Evolutionary conservation across 257 asterid genomes (phyloP).

Genomic region (Plantago major): DNA sequence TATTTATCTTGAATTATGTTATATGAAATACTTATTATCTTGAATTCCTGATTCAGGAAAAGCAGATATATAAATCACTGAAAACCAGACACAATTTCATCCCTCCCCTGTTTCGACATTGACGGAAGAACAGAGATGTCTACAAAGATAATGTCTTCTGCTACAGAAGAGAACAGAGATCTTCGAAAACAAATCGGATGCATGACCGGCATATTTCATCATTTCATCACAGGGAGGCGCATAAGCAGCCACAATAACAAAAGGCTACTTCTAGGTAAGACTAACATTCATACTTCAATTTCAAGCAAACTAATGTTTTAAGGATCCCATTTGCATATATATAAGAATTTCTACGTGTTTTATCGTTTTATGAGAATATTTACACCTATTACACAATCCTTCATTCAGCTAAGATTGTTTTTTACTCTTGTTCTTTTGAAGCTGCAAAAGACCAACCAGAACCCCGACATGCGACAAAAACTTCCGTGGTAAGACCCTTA

Average conservation of each 20-base stretch:
- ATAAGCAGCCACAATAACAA: constrained; percentile 43
- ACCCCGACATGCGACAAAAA: constrained; percentile 33
- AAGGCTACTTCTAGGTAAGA: constrained; percentile 62
- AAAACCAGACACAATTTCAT: constrained; percentile 7
- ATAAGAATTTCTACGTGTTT: constrained; percentile 2
- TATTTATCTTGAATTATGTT: neutral
- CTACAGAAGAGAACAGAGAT: constrained; percentile 46
- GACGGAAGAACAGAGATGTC: constrained; percentile 37
- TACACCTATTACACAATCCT: neutral
- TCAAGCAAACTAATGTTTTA: constrained; percentile 9
- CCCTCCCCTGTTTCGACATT: constrained; percentile 14
- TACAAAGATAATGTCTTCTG: constrained; percentile 41
- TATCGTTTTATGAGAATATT: neutral
- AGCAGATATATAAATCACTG: constrained; percentile 6
- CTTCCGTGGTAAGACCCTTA: constrained; percentile 34
- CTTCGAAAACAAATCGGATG: constrained; percentile 83
- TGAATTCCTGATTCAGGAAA: constrained; percentile 30
- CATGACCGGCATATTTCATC: constrained; percentile 90
- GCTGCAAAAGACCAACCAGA: constrained; percentile 46
- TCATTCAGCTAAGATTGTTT: constrained; percentile 20
- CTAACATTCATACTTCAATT: neutral
- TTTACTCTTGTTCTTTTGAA: constrained; percentile 29
- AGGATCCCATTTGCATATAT: constrained; percentile 7
- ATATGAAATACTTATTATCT: constrained; percentile 14
- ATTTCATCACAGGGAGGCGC: constrained; percentile 57